Base-by-base conservation (phyloP, 1,284 basidiomycete genomes). In the Microbotryomycetes sp. region DNA sequence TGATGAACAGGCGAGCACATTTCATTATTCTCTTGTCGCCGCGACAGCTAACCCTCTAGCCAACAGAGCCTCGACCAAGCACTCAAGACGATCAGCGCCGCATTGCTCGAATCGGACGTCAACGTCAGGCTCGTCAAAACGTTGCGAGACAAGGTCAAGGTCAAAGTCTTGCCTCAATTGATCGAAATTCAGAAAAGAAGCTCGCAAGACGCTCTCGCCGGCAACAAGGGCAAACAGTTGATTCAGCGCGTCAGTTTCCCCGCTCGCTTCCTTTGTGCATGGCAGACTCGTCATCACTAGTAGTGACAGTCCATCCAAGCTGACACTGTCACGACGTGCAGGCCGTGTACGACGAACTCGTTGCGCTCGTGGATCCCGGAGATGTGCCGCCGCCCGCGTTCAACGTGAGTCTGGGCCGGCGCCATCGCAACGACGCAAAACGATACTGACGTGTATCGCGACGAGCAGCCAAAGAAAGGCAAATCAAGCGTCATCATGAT, bases 281-380 rank as follows among this genome's bases (percentile, higher is more conserved):
- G 26, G n/a, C 22, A 12, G 19, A 19, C 16, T 16, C 7, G 31
- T 14, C 28, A n/a, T 16, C 26, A n/a, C 58, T 2, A 31, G 4
- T 15, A 62, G 3, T 46, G 22, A n/a, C 14, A 9, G 5, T n/a
- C 26, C 22, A 22, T 22, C 45, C 29, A 4, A 25, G 46, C 26
- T 36, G 16, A 25, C 19, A 25, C 23, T 31, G 29, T 6, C 6
- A 15, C 23, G 22, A n/a, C 63, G 36, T 51, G 26, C 70, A 96
- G 92, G 86, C 93, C 15, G 88, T 99, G 42, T 98, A 93, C 72
- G 93, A 98, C 78, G 92, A 99, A 77, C 85, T 99, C 3, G 94
- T 98, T 6, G 81, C 86, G 48, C 81, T 99, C 19, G 93, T 99
- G 5, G 96, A 98, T 74, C 93, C 93, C 28, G 90, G 89, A 0